Evolutionary conservation across 495 filamentous ascomycete genomes (phyloP), one percentile per base, ranked within the genome.

Genomic region (Aspergillus baeticus): DNA sequence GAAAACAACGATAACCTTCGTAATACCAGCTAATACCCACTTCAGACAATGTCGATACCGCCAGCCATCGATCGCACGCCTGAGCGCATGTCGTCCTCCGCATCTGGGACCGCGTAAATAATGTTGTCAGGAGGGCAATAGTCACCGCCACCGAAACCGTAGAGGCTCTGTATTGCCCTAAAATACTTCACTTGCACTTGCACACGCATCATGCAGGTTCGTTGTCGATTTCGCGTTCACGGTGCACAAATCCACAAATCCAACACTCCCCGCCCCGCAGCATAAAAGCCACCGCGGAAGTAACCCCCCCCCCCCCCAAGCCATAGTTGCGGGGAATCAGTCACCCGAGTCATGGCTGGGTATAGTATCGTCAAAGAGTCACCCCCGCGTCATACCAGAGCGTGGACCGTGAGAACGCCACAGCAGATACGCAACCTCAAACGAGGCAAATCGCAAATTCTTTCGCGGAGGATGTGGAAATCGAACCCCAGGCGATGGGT

Each of bases 41-140:
- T n/a, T n/a, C n/a, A n/a, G n/a, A n/a, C n/a, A n/a, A n/a, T n/a
- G n/a, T n/a, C n/a, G n/a, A n/a, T n/a, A n/a, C n/a, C n/a, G n/a
- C n/a, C 58, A 2, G 74, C 74, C 65, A 74, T 68, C 26, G 57
- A 58, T 56, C 68, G 69, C 10, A 78, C 65, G 5, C 74, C 73
- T 0, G 62, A 65, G 42, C 73, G 70, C 21, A 67, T 31, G 52
- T 81, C 78, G 37, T 79, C 75, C n/a, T 59, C 60, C 13, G 66
- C 41, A 60, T 80, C 76, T 39, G 74, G 71, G 53, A 67, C 57
- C 1, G 71, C 73, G 52, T 79, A 79, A 11, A 78, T 58, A 2
- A 67, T 73, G 52, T 80, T 76, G 59, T 34, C 11, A 71, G 76
- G 17, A 69, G 68, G 6, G 75, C 62, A 3, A 70, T 0, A 56